Evolutionary conservation across 1,139 yeast genomes (phyloP), one percentile per base, ranked within the genome.

Genomic region (Nakaseomyces bracarensis): DNA sequence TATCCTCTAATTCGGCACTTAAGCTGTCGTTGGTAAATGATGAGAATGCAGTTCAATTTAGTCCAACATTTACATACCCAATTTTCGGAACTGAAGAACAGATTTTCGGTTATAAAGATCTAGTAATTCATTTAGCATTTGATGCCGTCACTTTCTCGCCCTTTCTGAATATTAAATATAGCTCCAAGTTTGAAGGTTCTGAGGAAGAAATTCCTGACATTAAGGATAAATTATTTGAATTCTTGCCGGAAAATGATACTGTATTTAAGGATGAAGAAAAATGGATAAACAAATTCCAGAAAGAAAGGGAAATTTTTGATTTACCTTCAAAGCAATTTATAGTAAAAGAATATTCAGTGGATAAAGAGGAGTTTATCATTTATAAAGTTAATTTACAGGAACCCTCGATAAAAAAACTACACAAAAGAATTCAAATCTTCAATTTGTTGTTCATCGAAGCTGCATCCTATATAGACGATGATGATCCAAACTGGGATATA

Each of bases 1-100:
- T 64, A 4, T 76, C 82, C 11, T 73, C 94, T 36, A 84, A 78
- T 46, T 80, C 78, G 8, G 80, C 78, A 0, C 61, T 83, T 18
- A 69, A 71, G 40, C 56, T 85, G 10, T 74, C 73, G 3, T 54
- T 76, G 39, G 72, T 82, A 2, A 13, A 16, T 9, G 80, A 77
- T 46, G 69, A 74, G 2, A 63, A 68, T 4, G 73, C 75, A 1
- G 75, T 81, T 13, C 66, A 74, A 3, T 80, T 82, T 65, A 66
- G 71, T 27, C 96, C 98, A 0, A 61, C 66, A 15, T 89, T 85
- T 64, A 89, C 97, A 1, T 91, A 91, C 61, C 95, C 96, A 2
- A 80, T 91, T 11, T 91, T 77, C 66, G 97, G 97, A 8, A 96
- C 87, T 43, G 72, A 86, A 1, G 98, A 93, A 60, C 79, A 81